phyloP scores from a whole-genome alignment of 331 rosid species.

The Quercus lobata region DNA sequence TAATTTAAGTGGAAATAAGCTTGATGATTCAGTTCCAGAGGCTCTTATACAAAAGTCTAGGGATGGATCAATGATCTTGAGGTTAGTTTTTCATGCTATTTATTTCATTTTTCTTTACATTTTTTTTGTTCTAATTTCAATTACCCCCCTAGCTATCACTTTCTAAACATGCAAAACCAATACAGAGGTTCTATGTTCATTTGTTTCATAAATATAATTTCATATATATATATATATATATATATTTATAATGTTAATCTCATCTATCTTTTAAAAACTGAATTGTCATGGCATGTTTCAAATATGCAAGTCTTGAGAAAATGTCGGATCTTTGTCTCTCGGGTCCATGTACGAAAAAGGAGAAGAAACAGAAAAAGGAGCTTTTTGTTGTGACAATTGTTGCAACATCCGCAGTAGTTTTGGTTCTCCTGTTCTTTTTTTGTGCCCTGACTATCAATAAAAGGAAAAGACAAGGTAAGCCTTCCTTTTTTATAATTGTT shows the following conservation, averaged over 20 bases:
- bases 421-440: neutral
- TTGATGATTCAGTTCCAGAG: neutral
- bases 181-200: no score
- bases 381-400: neutral
- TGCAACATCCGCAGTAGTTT: neutral
- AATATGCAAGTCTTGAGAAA: neutral
- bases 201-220: no score
- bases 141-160: fast-evolving
- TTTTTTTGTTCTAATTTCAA: no score
- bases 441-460: neutral
- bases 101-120: neutral
- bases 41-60: neutral
- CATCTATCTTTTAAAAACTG: no score
- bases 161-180: no score
- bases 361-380: neutral
- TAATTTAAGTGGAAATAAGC: neutral
- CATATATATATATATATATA: no score
- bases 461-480: neutral
- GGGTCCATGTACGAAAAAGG: neutral
- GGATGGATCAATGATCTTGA: neutral
- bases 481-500: neutral
- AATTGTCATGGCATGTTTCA: no score
- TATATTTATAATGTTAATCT: no score
- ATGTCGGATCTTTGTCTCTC: neutral
- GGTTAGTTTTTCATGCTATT: neutral